These are phyloP conservation scores for Apiospora rasikravindrae DNA, from an alignment of 2,329 filamentous ascomycete genomes.

Conservation along the genomic window DNA sequence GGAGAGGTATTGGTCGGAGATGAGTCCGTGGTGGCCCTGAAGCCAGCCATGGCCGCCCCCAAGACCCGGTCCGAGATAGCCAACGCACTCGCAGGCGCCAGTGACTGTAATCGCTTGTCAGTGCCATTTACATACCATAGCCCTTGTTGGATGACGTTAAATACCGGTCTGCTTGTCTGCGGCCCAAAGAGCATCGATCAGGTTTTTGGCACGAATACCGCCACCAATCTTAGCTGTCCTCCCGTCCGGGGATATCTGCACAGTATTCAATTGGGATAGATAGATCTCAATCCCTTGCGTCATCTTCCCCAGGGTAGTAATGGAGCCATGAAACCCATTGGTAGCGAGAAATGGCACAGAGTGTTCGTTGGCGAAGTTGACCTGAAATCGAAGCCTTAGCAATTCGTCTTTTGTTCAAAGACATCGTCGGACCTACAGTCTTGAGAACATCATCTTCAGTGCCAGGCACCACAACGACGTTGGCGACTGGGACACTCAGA, in stretches of 20 bases:
- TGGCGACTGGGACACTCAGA: conserved; percentile 47
- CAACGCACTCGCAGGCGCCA: conserved; percentile 53
- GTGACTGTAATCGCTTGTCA: conserved; percentile 38
- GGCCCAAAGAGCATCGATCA: conserved; percentile 46
- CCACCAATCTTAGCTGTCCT: conserved; percentile 45
- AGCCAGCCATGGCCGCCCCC: conserved; percentile 64
- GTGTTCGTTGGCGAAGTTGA: conserved; percentile 46
- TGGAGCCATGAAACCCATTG: conserved; percentile 46
- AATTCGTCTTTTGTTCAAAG: no score
- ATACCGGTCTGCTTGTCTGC: conserved; percentile 45
- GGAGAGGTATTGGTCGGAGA: conserved; percentile 58
- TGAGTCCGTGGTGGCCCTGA: conserved; percentile 58
- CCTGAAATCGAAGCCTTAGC: conserved; percentile 30
- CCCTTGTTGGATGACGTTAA: conserved; percentile 27
- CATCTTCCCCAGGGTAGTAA: conserved; percentile 44
- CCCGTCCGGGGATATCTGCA: conserved; percentile 42
- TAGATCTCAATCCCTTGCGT: conserved; percentile 48
- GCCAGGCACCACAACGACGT: conserved; percentile 52
- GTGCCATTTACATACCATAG: no score
- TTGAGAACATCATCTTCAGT: conserved; percentile 54
- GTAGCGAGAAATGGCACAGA: conserved; percentile 45
- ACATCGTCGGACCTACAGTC: conserved; percentile 40
- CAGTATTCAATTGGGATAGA: conserved; percentile 41
- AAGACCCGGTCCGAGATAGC: conserved; percentile 53
- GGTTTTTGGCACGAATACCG: conserved; percentile 42